phyloP scores from a whole-genome alignment of 345 rosid genomes.

The Gossypium rotundifolium region DNA sequence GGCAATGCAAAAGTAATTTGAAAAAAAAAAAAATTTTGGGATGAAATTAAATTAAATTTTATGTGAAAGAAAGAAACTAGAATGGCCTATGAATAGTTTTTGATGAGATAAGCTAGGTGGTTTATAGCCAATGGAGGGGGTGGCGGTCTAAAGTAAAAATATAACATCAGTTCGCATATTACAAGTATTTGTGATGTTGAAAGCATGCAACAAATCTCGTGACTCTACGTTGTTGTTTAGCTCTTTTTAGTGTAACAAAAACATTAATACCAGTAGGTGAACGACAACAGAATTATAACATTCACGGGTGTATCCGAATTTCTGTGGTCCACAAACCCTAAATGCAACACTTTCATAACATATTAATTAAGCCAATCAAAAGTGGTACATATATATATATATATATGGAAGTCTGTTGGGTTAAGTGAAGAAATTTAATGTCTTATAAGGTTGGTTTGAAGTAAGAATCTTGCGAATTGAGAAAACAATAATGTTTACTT shows the following conservation, averaged over 20 bases:
- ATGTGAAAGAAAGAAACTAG: too few relatives aligned
- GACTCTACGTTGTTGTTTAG: conserved; percentile 69
- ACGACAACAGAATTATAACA: conserved; percentile 34
- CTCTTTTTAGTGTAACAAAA: conserved; percentile 14
- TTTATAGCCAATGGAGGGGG: neutral
- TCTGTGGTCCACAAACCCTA: conserved; percentile 14
- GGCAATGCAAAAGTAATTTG: too few relatives aligned
- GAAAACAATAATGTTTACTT: too few relatives aligned
- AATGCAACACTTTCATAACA: neutral
- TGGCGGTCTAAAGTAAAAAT: too few relatives aligned
- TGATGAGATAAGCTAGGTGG: neutral
- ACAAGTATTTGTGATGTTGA: conserved; percentile 14
- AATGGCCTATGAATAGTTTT: too few relatives aligned
- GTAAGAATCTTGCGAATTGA: too few relatives aligned
- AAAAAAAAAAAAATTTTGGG: too few relatives aligned
- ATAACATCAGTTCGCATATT: neutral
- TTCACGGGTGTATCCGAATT: conserved; percentile 38
- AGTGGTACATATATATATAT: too few relatives aligned
- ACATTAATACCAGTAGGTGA: conserved; percentile 19
- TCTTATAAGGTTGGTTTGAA: too few relatives aligned
- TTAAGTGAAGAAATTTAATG: too few relatives aligned
- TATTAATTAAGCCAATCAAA: neutral
- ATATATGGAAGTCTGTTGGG: too few relatives aligned
- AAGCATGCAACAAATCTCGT: conserved; percentile 50
- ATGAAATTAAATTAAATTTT: too few relatives aligned